These are phyloP conservation scores for Aspergillus campestris DNA, from an alignment of 495 filamentous ascomycete species.

Conservation along the genomic window DNA sequence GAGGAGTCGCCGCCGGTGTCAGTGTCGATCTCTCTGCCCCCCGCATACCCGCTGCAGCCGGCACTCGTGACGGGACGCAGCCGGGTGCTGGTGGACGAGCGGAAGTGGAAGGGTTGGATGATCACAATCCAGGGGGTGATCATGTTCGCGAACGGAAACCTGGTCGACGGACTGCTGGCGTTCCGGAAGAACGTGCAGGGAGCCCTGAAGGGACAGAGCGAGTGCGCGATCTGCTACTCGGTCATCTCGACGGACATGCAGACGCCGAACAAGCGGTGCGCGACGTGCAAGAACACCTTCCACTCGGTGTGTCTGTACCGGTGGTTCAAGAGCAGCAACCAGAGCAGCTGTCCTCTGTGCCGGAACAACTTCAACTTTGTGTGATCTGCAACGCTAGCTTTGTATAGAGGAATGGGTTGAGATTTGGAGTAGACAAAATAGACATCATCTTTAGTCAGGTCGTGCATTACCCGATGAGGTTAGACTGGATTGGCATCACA, in stretches of 20 bases:
- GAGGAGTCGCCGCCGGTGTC: slow-evolving; percentile 72
- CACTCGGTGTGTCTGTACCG: slow-evolving; percentile 83
- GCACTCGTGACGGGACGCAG: slow-evolving; percentile 70
- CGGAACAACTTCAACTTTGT: slow-evolving; percentile 72
- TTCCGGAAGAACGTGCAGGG: slow-evolving; percentile 79
- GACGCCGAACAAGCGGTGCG: slow-evolving; percentile 82
- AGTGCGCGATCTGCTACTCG: slow-evolving; percentile 96
- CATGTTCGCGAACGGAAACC: slow-evolving; percentile 74
- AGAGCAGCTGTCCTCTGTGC: slow-evolving; percentile 84
- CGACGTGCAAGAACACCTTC: slow-evolving; percentile 91
- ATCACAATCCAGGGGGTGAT: slow-evolving; percentile 84
- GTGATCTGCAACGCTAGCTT: slow-evolving; percentile 9
- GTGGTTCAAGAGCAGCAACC: slow-evolving; percentile 92
- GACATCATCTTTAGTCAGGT: too few relatives aligned
- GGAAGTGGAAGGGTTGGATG: slow-evolving; percentile 84
- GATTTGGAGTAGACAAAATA: too few relatives aligned
- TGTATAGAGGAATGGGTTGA: slow-evolving; percentile 11
- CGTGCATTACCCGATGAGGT: too few relatives aligned
- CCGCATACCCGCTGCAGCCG: slow-evolving; percentile 68
- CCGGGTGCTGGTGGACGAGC: slow-evolving; percentile 77
- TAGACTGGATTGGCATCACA: too few relatives aligned
- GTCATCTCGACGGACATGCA: slow-evolving; percentile 81
- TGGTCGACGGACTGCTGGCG: slow-evolving; percentile 75
- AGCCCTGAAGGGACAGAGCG: slow-evolving; percentile 83
- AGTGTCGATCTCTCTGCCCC: slow-evolving; percentile 69